phyloP scores from a whole-genome alignment of 441 rosid species.

The Breynia disticha region DNA sequence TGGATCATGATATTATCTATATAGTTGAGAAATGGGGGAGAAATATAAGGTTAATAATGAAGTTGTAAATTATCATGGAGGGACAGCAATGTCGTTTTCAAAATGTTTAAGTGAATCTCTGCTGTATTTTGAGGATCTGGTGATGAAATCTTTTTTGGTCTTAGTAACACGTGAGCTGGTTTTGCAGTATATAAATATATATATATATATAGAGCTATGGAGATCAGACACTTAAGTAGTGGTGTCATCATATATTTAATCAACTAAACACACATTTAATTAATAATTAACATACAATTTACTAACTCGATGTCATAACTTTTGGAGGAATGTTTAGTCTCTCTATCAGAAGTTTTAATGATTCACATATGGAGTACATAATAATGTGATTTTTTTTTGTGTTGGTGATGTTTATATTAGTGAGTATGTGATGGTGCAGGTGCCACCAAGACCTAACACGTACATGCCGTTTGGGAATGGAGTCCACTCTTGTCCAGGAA shows the following conservation, averaged over 20 bases:
- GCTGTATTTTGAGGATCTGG: slow-evolving; percentile 6
- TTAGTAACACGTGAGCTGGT: slow-evolving; percentile 33
- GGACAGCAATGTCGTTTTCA: slow-evolving; percentile 19
- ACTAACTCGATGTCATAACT: too few species aligned
- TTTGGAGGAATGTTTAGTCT: too few species aligned
- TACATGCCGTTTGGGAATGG: slow-evolving; percentile 92
- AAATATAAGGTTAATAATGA: slow-evolving; percentile 24
- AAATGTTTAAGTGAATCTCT: slow-evolving; percentile 11
- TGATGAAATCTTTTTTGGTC: slow-evolving; percentile 14
- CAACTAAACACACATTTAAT: too few species aligned
- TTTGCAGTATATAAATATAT: slow-evolving; percentile 35
- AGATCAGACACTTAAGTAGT: slow-evolving; percentile 10
- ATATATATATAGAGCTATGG: neutral
- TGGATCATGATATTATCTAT: slow-evolving; percentile 20
- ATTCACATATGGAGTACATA: too few species aligned
- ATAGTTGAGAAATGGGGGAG: slow-evolving; percentile 2
- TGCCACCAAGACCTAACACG: slow-evolving; percentile 64
- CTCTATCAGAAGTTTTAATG: too few species aligned
- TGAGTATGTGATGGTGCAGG: slow-evolving; percentile 48
- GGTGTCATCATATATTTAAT: neutral
- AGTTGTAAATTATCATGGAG: slow-evolving; percentile 4
- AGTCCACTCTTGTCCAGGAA: slow-evolving; percentile 93
- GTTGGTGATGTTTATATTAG: too few species aligned
- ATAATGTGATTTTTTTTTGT: too few species aligned
- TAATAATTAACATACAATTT: too few species aligned